Evolutionary conservation across 2,329 filamentous ascomycete genomes (phyloP).

Genomic region (Fusarium graminum): DNA sequence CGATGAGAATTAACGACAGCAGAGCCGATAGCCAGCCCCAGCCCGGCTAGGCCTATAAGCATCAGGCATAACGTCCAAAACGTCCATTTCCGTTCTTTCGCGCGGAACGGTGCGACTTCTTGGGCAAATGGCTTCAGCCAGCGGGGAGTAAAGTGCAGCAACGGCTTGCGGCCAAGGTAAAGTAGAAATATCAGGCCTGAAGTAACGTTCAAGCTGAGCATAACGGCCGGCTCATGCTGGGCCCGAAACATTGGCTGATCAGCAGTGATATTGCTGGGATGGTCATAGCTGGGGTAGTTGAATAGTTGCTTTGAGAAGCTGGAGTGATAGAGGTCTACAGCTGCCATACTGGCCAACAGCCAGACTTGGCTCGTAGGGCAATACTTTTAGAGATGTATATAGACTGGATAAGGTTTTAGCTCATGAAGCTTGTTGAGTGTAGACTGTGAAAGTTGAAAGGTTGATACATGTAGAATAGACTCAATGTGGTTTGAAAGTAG

Average conservation of each 20-base stretch:
- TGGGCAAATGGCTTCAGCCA: constrained; percentile 61
- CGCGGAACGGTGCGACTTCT: constrained; percentile 49
- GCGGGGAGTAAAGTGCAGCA: constrained; percentile 52
- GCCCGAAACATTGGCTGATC: constrained; percentile 22
- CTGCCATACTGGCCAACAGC: constrained; percentile 24
- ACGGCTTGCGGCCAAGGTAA: constrained; percentile 46
- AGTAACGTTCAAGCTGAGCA: constrained; percentile 40
- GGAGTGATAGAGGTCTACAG: constrained; percentile 31
- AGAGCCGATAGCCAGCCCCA: constrained; percentile 52
- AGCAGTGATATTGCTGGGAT: neutral
- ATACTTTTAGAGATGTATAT: neutral
- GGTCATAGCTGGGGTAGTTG: neutral
- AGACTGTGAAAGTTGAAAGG: neutral
- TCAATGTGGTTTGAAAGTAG: neutral
- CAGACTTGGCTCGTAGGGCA: constrained; percentile 4
- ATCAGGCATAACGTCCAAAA: constrained; percentile 56
- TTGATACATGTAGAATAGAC: neutral
- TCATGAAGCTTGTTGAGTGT: neutral
- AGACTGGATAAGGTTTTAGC: constrained; percentile 26
- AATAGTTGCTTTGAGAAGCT: constrained; percentile 33
- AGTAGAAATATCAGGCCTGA: constrained; percentile 51
- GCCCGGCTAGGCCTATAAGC: constrained; percentile 52
- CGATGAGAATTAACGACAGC: constrained; percentile 50
- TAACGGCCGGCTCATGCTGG: constrained; percentile 29
- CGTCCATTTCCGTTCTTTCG: constrained; percentile 54